Percentiles rank a stretch among this genome's conserved stretches.
These are phyloP conservation scores for Asterella californica DNA, from an alignment of 225 moss, liverwort and hornwort species.

Conservation along the genomic window DNA sequence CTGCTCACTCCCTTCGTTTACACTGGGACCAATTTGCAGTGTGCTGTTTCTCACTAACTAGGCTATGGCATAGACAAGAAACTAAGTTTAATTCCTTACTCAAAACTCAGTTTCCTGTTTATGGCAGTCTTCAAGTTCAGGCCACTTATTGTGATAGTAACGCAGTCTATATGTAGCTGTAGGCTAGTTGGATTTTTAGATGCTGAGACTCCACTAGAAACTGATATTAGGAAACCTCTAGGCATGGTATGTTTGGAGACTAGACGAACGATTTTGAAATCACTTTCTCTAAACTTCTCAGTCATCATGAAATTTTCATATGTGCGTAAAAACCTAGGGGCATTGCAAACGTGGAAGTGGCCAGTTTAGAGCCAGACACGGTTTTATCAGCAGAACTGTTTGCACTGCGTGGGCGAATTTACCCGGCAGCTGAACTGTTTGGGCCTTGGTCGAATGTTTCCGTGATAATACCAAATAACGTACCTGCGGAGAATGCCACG, in stretches of 20 bases:
- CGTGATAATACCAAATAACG: background rate
- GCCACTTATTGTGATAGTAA: too few species aligned
- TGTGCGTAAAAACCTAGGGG: background rate
- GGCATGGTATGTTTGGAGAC: background rate
- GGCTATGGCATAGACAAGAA: too few species aligned
- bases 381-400: slow-evolving; percentile 9
- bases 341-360: slow-evolving; percentile 12
- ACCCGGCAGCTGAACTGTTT: slow-evolving; percentile 20
- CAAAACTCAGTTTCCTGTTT: too few species aligned
- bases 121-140: too few species aligned
- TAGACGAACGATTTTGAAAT: background rate
- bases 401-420: slow-evolving; percentile 14
- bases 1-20: too few species aligned
- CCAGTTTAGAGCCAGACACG: background rate
- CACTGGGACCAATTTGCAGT: too few species aligned
- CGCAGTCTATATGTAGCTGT: too few species aligned
- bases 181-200: too few species aligned
- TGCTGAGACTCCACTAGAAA: too few species aligned
- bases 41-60: too few species aligned
- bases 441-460: slow-evolving; percentile 10
- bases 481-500: background rate
- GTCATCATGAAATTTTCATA: background rate
- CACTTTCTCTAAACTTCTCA: background rate
- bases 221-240: too few species aligned
- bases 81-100: too few species aligned